Conservation (phyloP, 2,329 filamentous ascomycete species). For the Sporothrix brasiliensis region DNA sequence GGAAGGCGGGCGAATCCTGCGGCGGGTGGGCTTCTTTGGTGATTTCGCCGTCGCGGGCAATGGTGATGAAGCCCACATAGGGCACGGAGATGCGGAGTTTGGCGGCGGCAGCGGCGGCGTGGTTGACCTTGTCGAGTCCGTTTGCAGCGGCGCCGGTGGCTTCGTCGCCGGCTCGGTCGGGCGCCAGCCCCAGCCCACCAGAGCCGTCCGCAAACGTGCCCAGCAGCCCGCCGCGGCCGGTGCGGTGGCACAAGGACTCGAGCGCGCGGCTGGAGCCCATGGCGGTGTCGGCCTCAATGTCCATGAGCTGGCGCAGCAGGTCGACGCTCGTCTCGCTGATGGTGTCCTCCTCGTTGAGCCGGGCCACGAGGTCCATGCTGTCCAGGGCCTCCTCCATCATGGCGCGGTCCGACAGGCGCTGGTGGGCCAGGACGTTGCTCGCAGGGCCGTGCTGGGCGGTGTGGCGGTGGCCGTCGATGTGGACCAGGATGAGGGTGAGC, state of each 20-base stretch:
- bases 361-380: constrained; percentile 42
- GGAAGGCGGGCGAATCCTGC: not conserved
- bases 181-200: no score
- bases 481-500: constrained; percentile 46
- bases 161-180: not conserved
- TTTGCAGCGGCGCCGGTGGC: not conserved
- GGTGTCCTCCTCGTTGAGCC: constrained; percentile 40
- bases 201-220: no score
- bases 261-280: constrained; percentile 30
- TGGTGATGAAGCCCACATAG: constrained; percentile 48
- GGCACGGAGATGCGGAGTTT: constrained; percentile 47
- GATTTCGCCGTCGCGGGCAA: constrained; percentile 37
- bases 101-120: constrained; percentile 8
- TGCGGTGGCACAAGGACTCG: constrained; percentile 10
- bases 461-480: constrained; percentile 42
- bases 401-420: constrained; percentile 47
- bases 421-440: constrained; percentile 43
- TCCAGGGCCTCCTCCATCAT: constrained; percentile 46
- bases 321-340: constrained; percentile 42
- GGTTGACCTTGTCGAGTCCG: not conserved
- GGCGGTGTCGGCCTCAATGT: constrained; percentile 42
- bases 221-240: not conserved
- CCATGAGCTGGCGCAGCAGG: constrained; percentile 41
- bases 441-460: constrained; percentile 23
- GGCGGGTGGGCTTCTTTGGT: constrained; percentile 26